Evolutionary conservation across 345 rosid species (phyloP), one percentile per base, ranked within the genome.

Genomic region (Citropsis articulata): DNA sequence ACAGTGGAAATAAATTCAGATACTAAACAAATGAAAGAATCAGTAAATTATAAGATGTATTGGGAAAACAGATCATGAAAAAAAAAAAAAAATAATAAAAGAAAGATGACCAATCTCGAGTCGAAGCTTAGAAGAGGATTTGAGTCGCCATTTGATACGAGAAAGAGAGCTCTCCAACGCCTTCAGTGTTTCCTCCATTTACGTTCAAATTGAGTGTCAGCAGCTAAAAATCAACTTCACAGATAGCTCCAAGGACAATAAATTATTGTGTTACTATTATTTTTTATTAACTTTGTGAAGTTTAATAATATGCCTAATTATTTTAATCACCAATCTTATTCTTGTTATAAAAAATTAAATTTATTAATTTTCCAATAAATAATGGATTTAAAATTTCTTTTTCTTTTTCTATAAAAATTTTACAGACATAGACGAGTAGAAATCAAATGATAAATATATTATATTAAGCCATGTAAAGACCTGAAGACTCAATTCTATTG

Each of bases 131-230:
- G 94, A 73, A 28, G 73, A 76, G 70, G 91, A 30, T 38, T 83
- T 87, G 76, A 94, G 92, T 50, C 93, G 89, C 98, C 98, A 94
- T 77, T 91, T 89, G 88, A 86, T 80, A 35, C 80, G 86, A 27
- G 81, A 57, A 35, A 94, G 92, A 75, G 87, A 85, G 33, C 85
- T 80, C 62, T 83, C 86, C 83, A 92, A 66, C 71, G 83, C 87
- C 70, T 84, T 85, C 62, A 88, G 60, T 5, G 79, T 66, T 83
- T 90, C 94, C 59, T 89, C 93, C 71, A 71, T 79, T 71, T 60
- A 85, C 64, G 78, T 78, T 69, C 71, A 53, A 53, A 53, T 53
- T 53, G 19, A 45, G 56, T 14, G 22, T 18, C 22, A 4, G 12
- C 7, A 5, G 56, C 12, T 16, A 14, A 18, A 50, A 4, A 18